These are phyloP conservation scores for Firmiana major DNA, from an alignment of 345 rosid species.

Conservation along the genomic window DNA sequence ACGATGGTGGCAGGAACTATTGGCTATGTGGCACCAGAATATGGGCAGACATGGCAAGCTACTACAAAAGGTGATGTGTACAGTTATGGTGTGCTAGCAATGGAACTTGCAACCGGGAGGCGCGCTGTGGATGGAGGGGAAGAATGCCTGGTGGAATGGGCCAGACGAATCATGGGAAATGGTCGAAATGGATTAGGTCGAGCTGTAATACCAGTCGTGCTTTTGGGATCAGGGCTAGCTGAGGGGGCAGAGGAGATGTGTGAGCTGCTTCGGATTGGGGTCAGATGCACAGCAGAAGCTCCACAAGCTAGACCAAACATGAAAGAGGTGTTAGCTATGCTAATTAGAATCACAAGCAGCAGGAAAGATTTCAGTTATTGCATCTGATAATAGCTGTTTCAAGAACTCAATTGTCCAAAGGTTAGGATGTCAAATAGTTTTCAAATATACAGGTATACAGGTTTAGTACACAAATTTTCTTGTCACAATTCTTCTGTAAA, in stretches of 20 bases:
- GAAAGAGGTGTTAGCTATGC: constrained; percentile 73
- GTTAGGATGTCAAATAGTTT: neutral
- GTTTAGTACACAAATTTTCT: neutral
- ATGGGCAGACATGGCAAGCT: constrained; percentile 90
- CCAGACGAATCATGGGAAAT: constrained; percentile 52
- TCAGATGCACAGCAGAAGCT: constrained; percentile 66
- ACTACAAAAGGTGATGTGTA: constrained; percentile 95
- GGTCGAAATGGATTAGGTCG: constrained; percentile 28
- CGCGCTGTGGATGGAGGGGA: constrained; percentile 90
- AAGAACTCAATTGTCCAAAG: neutral
- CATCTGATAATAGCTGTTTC: constrained; percentile 25
- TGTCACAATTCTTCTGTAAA: constrained; percentile 21
- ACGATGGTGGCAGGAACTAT: constrained; percentile 88
- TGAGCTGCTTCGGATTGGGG: constrained; percentile 60
- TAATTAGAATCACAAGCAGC: constrained; percentile 39
- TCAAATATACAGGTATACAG: neutral
- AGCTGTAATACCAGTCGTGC: constrained; percentile 34
- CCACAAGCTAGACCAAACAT: constrained; percentile 91
- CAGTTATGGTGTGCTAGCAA: constrained; percentile 75
- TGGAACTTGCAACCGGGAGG: constrained; percentile 90
- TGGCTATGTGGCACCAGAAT: constrained; percentile 94
- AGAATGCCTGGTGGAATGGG: constrained; percentile 92
- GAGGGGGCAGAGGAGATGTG: constrained; percentile 65
- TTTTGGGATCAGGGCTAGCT: constrained; percentile 60
- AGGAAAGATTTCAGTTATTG: constrained; percentile 31